These are phyloP conservation scores for Hericium erinaceus DNA, from an alignment of 768 basidiomycete genomes.

Conservation along the genomic window DNA sequence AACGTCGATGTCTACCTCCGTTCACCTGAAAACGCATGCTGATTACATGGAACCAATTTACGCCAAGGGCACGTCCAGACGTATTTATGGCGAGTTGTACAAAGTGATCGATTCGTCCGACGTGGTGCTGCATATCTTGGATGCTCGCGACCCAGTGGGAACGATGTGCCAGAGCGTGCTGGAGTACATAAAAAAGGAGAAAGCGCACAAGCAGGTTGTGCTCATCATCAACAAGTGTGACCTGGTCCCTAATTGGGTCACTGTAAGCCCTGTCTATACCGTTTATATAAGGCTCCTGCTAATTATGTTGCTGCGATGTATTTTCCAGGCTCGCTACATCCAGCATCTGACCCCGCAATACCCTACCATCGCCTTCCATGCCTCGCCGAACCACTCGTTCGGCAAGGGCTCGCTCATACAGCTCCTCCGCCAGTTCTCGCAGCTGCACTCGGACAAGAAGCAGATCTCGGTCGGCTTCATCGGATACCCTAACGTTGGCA, in stretches of 20 bases:
- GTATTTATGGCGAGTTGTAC: conserved; percentile 97
- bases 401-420: conserved; percentile 98
- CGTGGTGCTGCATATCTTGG: conserved; percentile 89
- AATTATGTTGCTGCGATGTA: background rate
- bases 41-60: conserved; percentile 87
- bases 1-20: conserved; percentile 31
- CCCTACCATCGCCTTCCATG: conserved; percentile 97
- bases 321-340: conserved; percentile 79
- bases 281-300: background rate
- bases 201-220: conserved; percentile 94
- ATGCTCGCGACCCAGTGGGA: conserved; percentile 91
- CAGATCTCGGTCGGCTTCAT: conserved; percentile 98
- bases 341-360: conserved; percentile 90
- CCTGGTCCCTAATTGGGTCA: conserved; percentile 97
- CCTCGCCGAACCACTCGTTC: conserved; percentile 97
- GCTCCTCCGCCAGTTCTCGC: conserved; percentile 91
- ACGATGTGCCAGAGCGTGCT: conserved; percentile 93
- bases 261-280: conserved; percentile 45
- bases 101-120: conserved; percentile 99
- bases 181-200: conserved; percentile 91
- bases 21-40: conserved; percentile 53
- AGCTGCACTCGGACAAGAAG: conserved; percentile 96
- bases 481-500: conserved; percentile 98
- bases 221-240: conserved; percentile 98
- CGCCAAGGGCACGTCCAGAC: conserved; percentile 87